These are phyloP conservation scores for Helichrysum umbraculigerum DNA, from an alignment of 129 eudicot species.

Conservation along the genomic window DNA sequence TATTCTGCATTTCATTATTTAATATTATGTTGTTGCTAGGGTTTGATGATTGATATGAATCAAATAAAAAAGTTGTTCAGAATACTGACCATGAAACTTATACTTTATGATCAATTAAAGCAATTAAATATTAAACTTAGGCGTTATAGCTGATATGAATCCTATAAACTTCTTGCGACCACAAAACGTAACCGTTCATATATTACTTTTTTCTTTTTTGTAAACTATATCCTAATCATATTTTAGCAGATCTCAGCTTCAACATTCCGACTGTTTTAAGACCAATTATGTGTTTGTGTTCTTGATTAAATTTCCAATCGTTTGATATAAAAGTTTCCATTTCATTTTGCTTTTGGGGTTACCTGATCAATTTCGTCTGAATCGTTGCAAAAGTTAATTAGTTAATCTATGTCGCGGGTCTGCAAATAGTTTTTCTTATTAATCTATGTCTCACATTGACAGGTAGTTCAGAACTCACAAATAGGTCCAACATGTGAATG, in stretches of 20 bases:
- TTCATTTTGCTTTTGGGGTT: not conserved
- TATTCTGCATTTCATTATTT: no score
- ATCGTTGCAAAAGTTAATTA: not conserved
- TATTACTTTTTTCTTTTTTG: no score
- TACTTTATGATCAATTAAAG: not conserved
- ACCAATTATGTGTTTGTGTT: not conserved
- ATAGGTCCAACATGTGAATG: no score
- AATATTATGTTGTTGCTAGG: not conserved
- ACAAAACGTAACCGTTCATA: not conserved
- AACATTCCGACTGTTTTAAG: conserved; percentile 28
- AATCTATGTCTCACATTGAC: no score
- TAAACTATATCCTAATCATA: not conserved
- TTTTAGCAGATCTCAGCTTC: conserved; percentile 28
- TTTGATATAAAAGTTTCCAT: not conserved
- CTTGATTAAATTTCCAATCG: not conserved
- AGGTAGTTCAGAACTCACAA: no score
- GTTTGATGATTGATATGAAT: conserved; percentile 5
- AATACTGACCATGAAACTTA: conserved; percentile 1
- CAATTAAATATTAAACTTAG: not conserved
- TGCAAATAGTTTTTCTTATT: no score
- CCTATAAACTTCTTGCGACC: not conserved
- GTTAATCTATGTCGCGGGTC: no score
- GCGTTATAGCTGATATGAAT: not conserved
- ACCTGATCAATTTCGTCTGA: not conserved
- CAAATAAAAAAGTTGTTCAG: no score